Conservation (phyloP, 192 early-diverging fungal genomes). For the Nowakowskiella sp. region DNA sequence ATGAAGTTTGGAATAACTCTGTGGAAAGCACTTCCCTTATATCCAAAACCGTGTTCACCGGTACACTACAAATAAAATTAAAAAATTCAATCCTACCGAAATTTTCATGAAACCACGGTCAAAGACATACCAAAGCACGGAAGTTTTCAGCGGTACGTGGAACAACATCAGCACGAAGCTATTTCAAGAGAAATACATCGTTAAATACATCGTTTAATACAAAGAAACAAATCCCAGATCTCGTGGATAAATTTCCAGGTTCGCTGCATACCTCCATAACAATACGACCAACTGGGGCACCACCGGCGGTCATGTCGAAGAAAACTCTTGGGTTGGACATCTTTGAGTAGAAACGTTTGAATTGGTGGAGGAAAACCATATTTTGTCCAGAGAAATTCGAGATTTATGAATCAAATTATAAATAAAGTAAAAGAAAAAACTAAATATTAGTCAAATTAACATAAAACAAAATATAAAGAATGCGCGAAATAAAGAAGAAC, state of each 20-base stretch:
- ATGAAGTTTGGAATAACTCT: slow-evolving; percentile 67
- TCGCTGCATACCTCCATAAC: slow-evolving; percentile 42
- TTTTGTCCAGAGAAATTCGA: too few species aligned
- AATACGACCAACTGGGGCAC: slow-evolving; percentile 39
- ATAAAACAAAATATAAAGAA: too few species aligned
- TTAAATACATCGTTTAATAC: background rate
- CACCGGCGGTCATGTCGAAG: slow-evolving; percentile 60
- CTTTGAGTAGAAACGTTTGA: slow-evolving; percentile 9
- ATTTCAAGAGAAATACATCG: background rate
- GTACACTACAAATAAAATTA: slow-evolving; percentile 56
- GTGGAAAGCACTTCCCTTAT: slow-evolving; percentile 69
- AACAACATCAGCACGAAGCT: slow-evolving; percentile 34
- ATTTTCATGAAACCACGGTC: too few species aligned
- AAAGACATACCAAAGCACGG: slow-evolving; percentile 57
- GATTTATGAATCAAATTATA: too few species aligned
- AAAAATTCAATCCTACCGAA: background rate
- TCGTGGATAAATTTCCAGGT: too few species aligned
- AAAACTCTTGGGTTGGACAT: slow-evolving; percentile 45
- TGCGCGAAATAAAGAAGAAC: too few species aligned
- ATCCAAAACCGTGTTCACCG: slow-evolving; percentile 85
- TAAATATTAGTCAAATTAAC: too few species aligned
- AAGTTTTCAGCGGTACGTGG: slow-evolving; percentile 89
- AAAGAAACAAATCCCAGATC: too few species aligned
- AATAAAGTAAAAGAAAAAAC: too few species aligned
- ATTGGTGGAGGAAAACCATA: too few species aligned